Percentiles rank a stretch among this genome's conserved stretches.
These are phyloP conservation scores for Zizania palustris DNA, from an alignment of 202 grass and related monocot species.

Conservation along the genomic window DNA sequence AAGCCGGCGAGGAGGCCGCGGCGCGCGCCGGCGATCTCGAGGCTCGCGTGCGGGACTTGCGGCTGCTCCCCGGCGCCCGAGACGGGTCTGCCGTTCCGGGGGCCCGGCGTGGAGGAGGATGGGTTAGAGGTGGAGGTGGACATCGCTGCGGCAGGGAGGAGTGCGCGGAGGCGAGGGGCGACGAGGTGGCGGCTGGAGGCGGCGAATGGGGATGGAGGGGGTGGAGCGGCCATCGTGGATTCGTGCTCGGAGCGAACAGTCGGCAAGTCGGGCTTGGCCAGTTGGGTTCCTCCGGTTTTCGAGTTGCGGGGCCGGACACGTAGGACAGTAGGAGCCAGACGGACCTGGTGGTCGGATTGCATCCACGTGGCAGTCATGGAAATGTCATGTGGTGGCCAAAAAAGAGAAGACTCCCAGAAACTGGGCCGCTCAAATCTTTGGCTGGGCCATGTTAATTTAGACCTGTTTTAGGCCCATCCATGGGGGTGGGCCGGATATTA, in stretches of 20 bases:
- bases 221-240: slow-evolving; percentile 39
- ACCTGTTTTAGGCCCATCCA: too few relatives aligned
- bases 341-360: slow-evolving; percentile 16
- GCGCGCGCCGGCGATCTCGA: slow-evolving; percentile 68
- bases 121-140: neutral
- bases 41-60: slow-evolving; percentile 44
- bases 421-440: neutral
- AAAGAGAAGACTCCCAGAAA: neutral
- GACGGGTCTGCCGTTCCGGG: neutral
- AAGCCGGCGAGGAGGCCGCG: slow-evolving; percentile 63
- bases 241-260: slow-evolving; percentile 3
- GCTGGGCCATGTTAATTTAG: neutral
- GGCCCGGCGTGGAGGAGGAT: neutral
- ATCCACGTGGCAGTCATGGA: neutral
- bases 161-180: slow-evolving; percentile 46
- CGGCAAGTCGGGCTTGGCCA: neutral
- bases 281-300: neutral
- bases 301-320: slow-evolving; percentile 15
- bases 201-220: slow-evolving; percentile 43
- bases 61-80: slow-evolving; percentile 23
- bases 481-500: too few relatives aligned
- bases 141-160: slow-evolving; percentile 33
- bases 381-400: neutral
- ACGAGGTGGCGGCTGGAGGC: slow-evolving; percentile 48
- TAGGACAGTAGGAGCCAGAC: neutral